A percentile compares a stretch with the other conserved stretches of the same genome.
These are phyloP conservation scores for Senecio squalidus DNA, from an alignment of 140 eudicot genomes.

Conservation along the genomic window DNA sequence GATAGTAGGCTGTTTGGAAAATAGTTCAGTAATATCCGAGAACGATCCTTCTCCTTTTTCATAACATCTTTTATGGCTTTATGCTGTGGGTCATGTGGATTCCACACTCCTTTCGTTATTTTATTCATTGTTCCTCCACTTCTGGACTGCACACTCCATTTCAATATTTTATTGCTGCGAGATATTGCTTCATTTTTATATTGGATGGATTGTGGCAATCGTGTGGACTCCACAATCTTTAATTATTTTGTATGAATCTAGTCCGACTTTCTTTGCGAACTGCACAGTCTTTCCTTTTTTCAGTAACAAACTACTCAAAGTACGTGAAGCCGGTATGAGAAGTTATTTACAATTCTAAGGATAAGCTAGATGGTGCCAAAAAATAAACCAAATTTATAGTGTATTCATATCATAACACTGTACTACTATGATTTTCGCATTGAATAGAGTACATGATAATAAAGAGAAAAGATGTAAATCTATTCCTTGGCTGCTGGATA, in stretches of 20 bases:
- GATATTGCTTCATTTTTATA: background rate
- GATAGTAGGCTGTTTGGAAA: slow-evolving; percentile 8
- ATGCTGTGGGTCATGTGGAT: background rate
- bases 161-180: background rate
- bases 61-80: background rate
- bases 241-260: background rate
- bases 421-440: too few relatives aligned
- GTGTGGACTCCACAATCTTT: background rate
- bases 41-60: background rate
- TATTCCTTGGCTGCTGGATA: too few relatives aligned
- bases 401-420: too few relatives aligned
- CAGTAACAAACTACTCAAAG: too few relatives aligned
- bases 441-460: too few relatives aligned
- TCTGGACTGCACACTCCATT: background rate
- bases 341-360: too few relatives aligned
- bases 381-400: too few relatives aligned
- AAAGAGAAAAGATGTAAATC: too few relatives aligned
- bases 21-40: slow-evolving; percentile 1
- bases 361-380: too few relatives aligned
- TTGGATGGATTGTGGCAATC: background rate
- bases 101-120: slow-evolving; percentile 13
- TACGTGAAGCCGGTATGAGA: too few relatives aligned
- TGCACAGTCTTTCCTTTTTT: background rate
- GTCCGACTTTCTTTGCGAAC: background rate
- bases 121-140: background rate